Conservation (phyloP, 2,329 filamentous ascomycete genomes). For the Talaromyces rugulosus region DNA sequence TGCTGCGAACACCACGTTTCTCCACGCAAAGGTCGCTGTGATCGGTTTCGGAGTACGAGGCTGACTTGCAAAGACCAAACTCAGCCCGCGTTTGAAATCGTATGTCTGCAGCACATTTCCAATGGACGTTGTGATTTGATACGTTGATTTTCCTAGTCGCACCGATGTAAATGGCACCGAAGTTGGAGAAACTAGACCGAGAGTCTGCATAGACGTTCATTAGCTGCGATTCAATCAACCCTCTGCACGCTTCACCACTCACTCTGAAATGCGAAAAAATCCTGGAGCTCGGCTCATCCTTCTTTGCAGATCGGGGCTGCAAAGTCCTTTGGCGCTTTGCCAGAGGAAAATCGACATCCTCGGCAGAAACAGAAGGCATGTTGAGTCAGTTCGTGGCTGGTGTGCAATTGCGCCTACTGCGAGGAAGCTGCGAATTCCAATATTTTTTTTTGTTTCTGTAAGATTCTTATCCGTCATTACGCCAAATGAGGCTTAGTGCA, state of each 20-base stretch:
- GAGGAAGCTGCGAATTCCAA: background rate
- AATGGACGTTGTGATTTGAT: slow-evolving; percentile 94
- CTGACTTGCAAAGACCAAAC: slow-evolving; percentile 87
- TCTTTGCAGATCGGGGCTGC: slow-evolving; percentile 15
- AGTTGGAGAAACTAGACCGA: slow-evolving; percentile 90
- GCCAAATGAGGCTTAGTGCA: background rate
- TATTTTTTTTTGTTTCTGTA: background rate
- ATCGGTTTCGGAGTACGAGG: slow-evolving; percentile 84
- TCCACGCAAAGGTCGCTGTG: slow-evolving; percentile 83
- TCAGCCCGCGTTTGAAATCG: slow-evolving; percentile 82
- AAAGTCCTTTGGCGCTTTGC: slow-evolving; percentile 59
- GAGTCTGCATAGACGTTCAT: slow-evolving; percentile 56
- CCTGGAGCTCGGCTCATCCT: slow-evolving; percentile 57
- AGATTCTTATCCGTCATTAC: background rate
- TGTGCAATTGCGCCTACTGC: background rate
- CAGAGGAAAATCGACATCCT: slow-evolving; percentile 57
- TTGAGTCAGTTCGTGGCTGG: slow-evolving; percentile 13
- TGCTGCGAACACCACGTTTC: slow-evolving; percentile 80
- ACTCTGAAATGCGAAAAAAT: slow-evolving; percentile 94
- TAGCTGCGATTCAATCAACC: background rate
- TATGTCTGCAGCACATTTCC: slow-evolving; percentile 91
- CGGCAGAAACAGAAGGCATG: slow-evolving; percentile 48
- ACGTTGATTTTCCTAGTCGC: slow-evolving; percentile 87
- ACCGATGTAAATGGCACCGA: slow-evolving; percentile 83
- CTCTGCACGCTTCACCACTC: slow-evolving; percentile 32